These are phyloP conservation scores for Macadamia tetraphylla DNA, from an alignment of 164 flowering plant species.

Conservation along the genomic window DNA sequence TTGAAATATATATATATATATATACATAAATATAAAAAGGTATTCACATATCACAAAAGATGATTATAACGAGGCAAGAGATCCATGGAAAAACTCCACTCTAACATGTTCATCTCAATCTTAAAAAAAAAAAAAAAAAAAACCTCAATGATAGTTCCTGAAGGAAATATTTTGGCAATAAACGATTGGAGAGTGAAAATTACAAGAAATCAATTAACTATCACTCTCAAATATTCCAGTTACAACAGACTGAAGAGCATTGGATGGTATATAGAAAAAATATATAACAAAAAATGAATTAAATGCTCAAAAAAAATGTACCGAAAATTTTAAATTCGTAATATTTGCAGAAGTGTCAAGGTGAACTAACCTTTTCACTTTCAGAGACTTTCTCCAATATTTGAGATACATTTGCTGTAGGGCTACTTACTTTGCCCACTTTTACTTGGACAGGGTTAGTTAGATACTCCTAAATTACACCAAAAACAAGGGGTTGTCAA, in stretches of 20 bases:
- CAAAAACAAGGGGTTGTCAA: constrained; percentile 1
- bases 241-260: neutral
- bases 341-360: neutral
- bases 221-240: neutral
- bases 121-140: too few species aligned
- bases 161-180: too few species aligned
- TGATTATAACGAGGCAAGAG: too few species aligned
- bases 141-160: too few species aligned
- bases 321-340: neutral
- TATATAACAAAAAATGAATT: neutral
- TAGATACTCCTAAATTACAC: constrained; percentile 42
- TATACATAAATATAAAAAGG: too few species aligned
- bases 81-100: too few species aligned
- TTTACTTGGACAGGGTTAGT: constrained; percentile 54
- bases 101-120: too few species aligned
- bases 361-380: constrained; percentile 47
- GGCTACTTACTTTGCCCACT: constrained; percentile 66
- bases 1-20: too few species aligned
- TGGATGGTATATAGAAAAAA: neutral
- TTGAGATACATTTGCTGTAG: constrained; percentile 58
- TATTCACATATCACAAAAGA: too few species aligned
- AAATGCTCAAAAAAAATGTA: neutral
- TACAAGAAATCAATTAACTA: neutral
- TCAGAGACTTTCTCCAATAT: constrained; percentile 45
- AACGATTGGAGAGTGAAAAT: neutral